Evolutionary conservation across 495 filamentous ascomycete genomes (phyloP), one percentile per base, ranked within the genome.

Genomic region (Immersiella caudata): DNA sequence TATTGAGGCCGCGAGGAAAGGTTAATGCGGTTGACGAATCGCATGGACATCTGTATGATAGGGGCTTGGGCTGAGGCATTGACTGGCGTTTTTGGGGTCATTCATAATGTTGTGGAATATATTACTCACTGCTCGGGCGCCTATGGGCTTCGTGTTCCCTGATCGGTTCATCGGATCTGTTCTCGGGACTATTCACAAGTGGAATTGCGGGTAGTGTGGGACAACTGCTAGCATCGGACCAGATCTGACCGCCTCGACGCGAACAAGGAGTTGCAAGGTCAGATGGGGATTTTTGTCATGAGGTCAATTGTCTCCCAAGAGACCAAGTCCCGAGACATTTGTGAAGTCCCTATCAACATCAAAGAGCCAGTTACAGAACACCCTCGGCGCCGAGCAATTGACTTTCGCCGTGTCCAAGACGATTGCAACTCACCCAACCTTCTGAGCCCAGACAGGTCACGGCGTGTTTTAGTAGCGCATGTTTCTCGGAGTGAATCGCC

Each of bases 1-100:
- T 2, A 50, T 65, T 8, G 63, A 52, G 6, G 63, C 63, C 4
- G 63, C 63, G 52, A 40, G 60, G 62, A 71, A 76, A 63, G 67
- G 67, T 46, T 27, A 66, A 69, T 52, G 58, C 14, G 22, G 7
- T 57, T 24, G 2, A 16, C 57, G 33, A 27, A 25, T 8, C 29
- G 29, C 11, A 46, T 12, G 14, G 5, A 46, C 2, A 14, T 46
- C 40, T 46, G 40, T 46, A 46, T 12, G 16, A 46, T 46, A 46
- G 40, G 55, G 26, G 40, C 40, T 46, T 18, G 40, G 40, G 40
- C 40, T 12, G 9, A 46, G 16, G 40, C 40, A 46, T 46, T 18
- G 40, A 18, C 40, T 5, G 40, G 40, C 40, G 40, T 46, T 14
- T 36, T 46, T 4, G 40, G 40, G 16, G 11, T 14, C 40, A 14